Evolutionary conservation across 1,139 yeast species (phyloP), one percentile per base, ranked within the genome.

Genomic region (Candida mesenterica): DNA sequence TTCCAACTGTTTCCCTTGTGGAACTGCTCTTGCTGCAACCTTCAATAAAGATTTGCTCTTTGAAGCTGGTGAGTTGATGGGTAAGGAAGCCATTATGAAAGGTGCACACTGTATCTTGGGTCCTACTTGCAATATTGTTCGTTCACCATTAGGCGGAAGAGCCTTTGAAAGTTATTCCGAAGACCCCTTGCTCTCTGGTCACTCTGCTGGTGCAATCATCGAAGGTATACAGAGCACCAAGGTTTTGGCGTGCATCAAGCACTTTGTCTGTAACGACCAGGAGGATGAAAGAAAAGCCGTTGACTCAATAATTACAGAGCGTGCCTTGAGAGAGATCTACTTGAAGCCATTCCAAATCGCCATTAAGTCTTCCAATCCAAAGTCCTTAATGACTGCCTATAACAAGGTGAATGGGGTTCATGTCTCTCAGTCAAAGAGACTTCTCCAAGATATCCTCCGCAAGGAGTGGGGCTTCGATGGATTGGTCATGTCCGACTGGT

Each of bases 61-160:
- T 20, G 50, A 63, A 34, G 73, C 74, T 6, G 82, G 81, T 31
- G 45, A 55, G 19, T 45, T 75, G 37, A 68, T 75, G 71, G 79
- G 69, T 15, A 43, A 44, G 10, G 81, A 77, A 48, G 77, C 79
- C 24, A 66, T 58, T 40, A 65, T 62, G 40, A 76, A 76, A 43
- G 70, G 71, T 49, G 65, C 68, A 33, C 72, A 74, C 56, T 67
- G 67, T 31, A 67, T 75, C 28, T 60, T 75, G 40, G 80, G 79
- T 3, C 81, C 81, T 12, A 75, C 80, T 9, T 63, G 71, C 38
- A 75, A 75, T 53, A 74, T 73, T 48, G 80, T 73, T 34, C 64
- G 85, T 43, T 68, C 74, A 22, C 85, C 85, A 4, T 56, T 75
- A 24, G 84, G 83, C 16, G 85, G 85, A n/a, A 60, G 85, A 40